Base-by-base conservation (phyloP, 2,329 filamentous ascomycete genomes). In the Orbilia brochopaga region DNA sequence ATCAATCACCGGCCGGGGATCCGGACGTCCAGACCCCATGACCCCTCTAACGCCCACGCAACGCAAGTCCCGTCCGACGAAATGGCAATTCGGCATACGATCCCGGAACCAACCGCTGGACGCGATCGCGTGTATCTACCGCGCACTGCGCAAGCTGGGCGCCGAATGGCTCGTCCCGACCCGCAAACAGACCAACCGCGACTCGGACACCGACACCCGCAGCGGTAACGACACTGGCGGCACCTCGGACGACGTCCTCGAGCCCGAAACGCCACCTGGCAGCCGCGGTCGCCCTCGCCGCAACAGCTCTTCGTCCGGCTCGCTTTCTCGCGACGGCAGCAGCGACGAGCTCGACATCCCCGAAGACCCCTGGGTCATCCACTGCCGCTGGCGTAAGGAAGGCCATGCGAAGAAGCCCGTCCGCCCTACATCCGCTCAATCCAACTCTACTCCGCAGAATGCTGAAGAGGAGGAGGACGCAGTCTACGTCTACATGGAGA, bases 81-180 rank as follows among this genome's bases (percentile, higher is more conserved):
- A 93, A 75, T 99, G 94, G 94, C 94, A 99, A 79, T 99, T 99
- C 78, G 94, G 94, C 64, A 99, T 99, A 73, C 87, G 94, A 40
- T 96, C 91, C 51, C 87, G 94, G 54, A 99, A 97, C 77, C 90
- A 91, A 63, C 94, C 94, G 0, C 91, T 92, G 77, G 94, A 99
- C 79, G 94, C 94, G 0, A 89, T 99, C 79, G 83, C 96, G 24
- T 97, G 93, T 77, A 94, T 99, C 63, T 97, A 97, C 83, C 92
- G 93, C 79, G 92, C 94, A 0, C 82, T 99, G 48, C 84, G 88
- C 72, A 92, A 92, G 75, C 88, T 97, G 77, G 92, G 91, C 32
- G 94, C 92, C 11, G 88, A 92, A 55, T 97, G 95, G 89, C 87
- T 96, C 76, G 57, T 59, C 11, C 63, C 70, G 3, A 60, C 74